Base-by-base conservation (phyloP, 306 rosid species). In the Crataegus laevigata region DNA sequence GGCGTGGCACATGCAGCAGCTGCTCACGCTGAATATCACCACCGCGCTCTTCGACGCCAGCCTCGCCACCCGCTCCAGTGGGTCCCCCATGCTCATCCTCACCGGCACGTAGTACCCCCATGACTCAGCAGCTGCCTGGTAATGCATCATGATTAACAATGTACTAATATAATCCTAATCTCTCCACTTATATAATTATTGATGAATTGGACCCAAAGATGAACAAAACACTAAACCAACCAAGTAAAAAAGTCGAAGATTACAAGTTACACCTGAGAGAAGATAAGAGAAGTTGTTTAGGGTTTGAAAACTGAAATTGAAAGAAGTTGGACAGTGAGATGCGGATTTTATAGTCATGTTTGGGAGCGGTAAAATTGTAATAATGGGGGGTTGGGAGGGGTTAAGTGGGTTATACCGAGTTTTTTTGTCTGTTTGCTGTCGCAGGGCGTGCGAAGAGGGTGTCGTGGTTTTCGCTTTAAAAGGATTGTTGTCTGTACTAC, bases 1-100 rank as follows among this genome's bases (percentile, higher is more conserved):
- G 3, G 98, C 98, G 50, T 94, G 98, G 76, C 98, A 94, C 98
- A 94, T 94, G 75, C 98, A 94, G 71, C 98, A 94, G 47, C 93
- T 89, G 75, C 98, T 91, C 51, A 89, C 19, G 77, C 98, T 91
- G 87, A 94, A 94, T 76, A 94, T 87, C 61, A 91, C 98, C 82
- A 94, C 98, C 11, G 98, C 98, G 21, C 81, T 91, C 85, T 91
- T 97, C 2, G 96, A 80, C 3, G 96, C 98, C 79, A 94, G 73
- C 80, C 93, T 76, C 69, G 76, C 89, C 75, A 94, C 90, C 22
- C 94, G 62, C 76, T 91, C 97, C 75, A 91, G 26, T 0, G 98
- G 96, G 68, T 93, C 97, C 0, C 62, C 89, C 1, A 68, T 52
- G 13, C 74, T 69, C 54, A 69, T 57, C 76, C 71, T 54, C 68